phyloP scores from a whole-genome alignment of 768 basidiomycete species.

The Phaeotremella fagi region DNA sequence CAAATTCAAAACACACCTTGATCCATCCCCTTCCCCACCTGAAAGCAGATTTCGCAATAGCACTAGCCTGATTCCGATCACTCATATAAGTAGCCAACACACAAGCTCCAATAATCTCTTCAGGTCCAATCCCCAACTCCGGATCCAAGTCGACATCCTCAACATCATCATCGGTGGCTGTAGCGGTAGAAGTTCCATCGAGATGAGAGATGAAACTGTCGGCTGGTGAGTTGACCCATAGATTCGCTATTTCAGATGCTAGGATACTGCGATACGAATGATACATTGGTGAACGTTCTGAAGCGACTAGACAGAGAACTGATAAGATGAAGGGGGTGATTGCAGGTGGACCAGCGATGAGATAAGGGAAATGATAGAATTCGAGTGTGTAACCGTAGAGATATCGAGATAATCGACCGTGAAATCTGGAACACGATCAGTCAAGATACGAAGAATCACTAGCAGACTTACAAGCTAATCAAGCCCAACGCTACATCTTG shows the following conservation, averaged over 20 bases:
- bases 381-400: background rate
- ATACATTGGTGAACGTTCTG: constrained; percentile 16
- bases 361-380: constrained; percentile 19
- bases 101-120: constrained; percentile 34
- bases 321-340: constrained; percentile 36
- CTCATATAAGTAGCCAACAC: constrained; percentile 23
- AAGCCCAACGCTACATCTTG: no score
- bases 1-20: background rate
- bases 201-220: no score
- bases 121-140: constrained; percentile 38
- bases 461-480: no score
- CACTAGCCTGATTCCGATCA: background rate
- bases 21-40: background rate
- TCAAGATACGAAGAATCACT: no score
- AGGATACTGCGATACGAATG: constrained; percentile 11
- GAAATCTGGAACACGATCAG: no score
- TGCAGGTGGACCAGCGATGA: constrained; percentile 15
- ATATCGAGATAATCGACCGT: no score
- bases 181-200: no score
- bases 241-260: background rate
- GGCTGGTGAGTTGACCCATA: background rate
- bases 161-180: background rate
- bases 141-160: constrained; percentile 28
- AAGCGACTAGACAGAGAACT: constrained; percentile 27
- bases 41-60: background rate